Evolutionary conservation across 768 basidiomycete genomes (phyloP), one percentile per base, ranked within the genome.

Genomic region (Lactarius pseudohatsudake): DNA sequence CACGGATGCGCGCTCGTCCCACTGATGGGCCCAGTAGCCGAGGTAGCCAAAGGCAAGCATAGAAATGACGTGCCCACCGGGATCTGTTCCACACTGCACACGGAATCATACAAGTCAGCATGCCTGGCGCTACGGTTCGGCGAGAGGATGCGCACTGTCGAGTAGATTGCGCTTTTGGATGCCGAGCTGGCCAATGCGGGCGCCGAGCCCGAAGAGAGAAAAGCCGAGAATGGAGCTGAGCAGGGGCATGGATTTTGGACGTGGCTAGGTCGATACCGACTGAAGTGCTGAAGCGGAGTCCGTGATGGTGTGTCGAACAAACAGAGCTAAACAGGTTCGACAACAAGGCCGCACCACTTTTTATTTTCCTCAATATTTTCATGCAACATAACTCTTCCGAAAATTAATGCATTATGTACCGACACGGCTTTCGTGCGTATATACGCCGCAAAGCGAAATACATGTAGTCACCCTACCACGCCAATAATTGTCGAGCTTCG

Each of bases 131-230:
- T 22, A 20, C 5, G 20, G 30, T 7, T 11, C 28, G 34, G 59
- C 15, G 53, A 64, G 22, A 84, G 9, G 50, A 63, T 26, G 84
- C 93, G 75, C 74, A 96, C 94, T 92, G 56, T 86, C 83, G 77
- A 91, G 85, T 66, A 95, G 82, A 74, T 87, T 86, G 72, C 90
- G 82, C 74, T 83, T 87, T 77, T 93, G 89, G 72, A 97, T 90
- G 62, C 89, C 90, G 28, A 97, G 86, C 78, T 96, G 94, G 72
- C 91, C 92, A 67, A 94, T 81, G 66, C 95, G 84, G 22, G 89
- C 87, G 26, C 88, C 87, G 65, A 97, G 88, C 53, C 94, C 94
- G 74, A 94, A 89, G 64, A 84, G 76, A 3, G 91, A 90, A 77
- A 92, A 92, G 50, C 91, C 91, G 74, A 92, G 75, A 68, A 93